These are phyloP conservation scores for Coniochaeta prunicola DNA, from an alignment of 2,329 filamentous ascomycete genomes.

Conservation along the genomic window DNA sequence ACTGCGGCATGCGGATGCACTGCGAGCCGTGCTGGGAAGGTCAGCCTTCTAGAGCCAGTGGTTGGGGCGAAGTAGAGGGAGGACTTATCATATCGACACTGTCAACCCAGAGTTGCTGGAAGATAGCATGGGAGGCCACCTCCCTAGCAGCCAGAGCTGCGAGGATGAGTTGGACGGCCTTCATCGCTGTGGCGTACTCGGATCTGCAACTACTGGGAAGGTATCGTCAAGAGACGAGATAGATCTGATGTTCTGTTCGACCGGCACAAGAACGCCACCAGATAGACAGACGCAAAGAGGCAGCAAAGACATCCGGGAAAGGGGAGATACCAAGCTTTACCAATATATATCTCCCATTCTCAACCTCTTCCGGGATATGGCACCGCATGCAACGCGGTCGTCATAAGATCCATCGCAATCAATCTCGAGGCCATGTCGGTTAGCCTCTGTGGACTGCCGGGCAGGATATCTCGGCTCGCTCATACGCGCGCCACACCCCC, in stretches of 20 bases:
- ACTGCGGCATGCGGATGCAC: conserved; percentile 36
- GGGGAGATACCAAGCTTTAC: not conserved
- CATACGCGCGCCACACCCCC: not conserved
- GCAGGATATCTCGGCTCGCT: not conserved
- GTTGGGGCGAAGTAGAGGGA: not conserved
- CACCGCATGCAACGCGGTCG: not conserved
- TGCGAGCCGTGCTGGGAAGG: conserved; percentile 20
- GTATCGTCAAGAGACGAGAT: not conserved
- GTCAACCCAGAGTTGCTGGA: conserved; percentile 42
- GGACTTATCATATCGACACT: conserved; percentile 31
- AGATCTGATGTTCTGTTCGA: not conserved
- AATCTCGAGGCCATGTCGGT: not conserved
- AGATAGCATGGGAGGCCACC: conserved; percentile 39
- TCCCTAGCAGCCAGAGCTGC: conserved; percentile 26
- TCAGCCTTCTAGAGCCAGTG: not conserved
- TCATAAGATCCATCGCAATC: not conserved
- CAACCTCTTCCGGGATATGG: not conserved
- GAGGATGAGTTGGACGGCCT: conserved; percentile 21
- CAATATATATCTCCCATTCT: not conserved
- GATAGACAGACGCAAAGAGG: not conserved
- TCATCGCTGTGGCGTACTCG: conserved; percentile 22
- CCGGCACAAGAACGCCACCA: not conserved
- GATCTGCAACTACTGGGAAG: not conserved
- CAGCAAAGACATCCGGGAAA: not conserved
- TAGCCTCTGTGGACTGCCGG: not conserved